Percentiles rank a stretch among this genome's conserved stretches.
phyloP scores from a whole-genome alignment of 2,329 filamentous ascomycete species.

The Aspergillus aculeatinus region DNA sequence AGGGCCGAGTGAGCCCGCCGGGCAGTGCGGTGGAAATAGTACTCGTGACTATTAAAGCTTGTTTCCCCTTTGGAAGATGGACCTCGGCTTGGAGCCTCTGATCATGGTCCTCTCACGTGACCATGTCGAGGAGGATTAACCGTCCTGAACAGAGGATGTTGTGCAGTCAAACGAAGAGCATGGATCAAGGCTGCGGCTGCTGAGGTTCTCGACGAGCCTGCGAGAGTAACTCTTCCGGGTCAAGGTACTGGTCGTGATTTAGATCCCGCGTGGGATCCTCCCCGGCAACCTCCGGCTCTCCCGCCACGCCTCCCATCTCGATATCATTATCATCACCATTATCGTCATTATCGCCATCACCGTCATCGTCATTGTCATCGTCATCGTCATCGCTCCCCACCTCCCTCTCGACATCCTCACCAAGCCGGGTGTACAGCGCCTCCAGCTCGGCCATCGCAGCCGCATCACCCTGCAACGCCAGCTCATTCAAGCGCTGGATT shows the following conservation, averaged over 20 bases:
- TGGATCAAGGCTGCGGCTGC: background rate
- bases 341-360: background rate
- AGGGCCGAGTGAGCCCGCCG: background rate
- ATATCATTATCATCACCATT: background rate
- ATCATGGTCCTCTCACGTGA: background rate
- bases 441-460: constrained; percentile 38
- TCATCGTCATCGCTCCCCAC: background rate
- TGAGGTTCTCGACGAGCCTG: background rate
- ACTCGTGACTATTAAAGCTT: background rate
- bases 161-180: background rate
- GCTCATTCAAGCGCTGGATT: constrained; percentile 38
- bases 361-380: background rate
- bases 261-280: background rate
- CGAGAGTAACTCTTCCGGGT: background rate
- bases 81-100: background rate
- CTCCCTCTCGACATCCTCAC: constrained; percentile 11
- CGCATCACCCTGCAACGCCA: constrained; percentile 37
- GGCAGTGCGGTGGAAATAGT: background rate
- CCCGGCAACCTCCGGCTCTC: background rate
- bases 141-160: background rate
- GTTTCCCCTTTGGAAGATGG: background rate
- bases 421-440: constrained; percentile 35
- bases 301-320: background rate
- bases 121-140: background rate
- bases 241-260: background rate